Percentiles rank a stretch among this genome's conserved stretches.
These are phyloP conservation scores for Pseudocercospora fuligena DNA, from an alignment of 2,329 filamentous ascomycete species.

Conservation along the genomic window DNA sequence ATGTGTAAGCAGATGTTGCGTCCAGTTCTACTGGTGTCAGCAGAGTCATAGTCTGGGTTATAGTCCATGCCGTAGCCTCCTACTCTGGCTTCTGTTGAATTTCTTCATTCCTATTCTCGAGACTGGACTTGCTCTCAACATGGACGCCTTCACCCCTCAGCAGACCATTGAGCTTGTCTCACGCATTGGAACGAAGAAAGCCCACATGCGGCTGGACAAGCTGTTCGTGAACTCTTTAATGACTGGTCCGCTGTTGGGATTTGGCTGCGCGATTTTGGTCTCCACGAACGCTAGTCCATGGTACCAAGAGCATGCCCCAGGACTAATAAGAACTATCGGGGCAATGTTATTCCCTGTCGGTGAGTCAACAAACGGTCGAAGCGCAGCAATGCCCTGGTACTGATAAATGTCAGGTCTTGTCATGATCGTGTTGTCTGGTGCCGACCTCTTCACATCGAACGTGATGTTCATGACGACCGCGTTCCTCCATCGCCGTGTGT, in stretches of 20 bases:
- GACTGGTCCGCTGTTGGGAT: slow-evolving; percentile 57
- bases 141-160: slow-evolving; percentile 29
- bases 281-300: slow-evolving; percentile 35
- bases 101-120: background rate
- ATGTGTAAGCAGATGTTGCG: background rate
- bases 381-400: background rate
- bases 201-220: slow-evolving; percentile 58
- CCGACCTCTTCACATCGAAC: slow-evolving; percentile 40
- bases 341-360: slow-evolving; percentile 40
- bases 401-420: slow-evolving; percentile 30
- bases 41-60: background rate
- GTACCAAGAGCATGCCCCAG: slow-evolving; percentile 40
- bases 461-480: slow-evolving; percentile 35
- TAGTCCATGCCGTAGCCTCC: too few species aligned
- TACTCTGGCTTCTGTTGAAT: background rate
- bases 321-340: slow-evolving; percentile 39
- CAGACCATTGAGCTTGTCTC: slow-evolving; percentile 58
- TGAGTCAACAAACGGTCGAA: background rate
- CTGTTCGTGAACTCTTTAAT: slow-evolving; percentile 58
- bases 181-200: slow-evolving; percentile 57
- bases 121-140: background rate
- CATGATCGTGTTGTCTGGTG: slow-evolving; percentile 39
- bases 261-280: slow-evolving; percentile 55
- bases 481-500: slow-evolving; percentile 30
- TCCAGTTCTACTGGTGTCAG: background rate